Evolutionary conservation across 306 rosid genomes (phyloP).

Genomic region (Sphenostylis stenocarpa): DNA sequence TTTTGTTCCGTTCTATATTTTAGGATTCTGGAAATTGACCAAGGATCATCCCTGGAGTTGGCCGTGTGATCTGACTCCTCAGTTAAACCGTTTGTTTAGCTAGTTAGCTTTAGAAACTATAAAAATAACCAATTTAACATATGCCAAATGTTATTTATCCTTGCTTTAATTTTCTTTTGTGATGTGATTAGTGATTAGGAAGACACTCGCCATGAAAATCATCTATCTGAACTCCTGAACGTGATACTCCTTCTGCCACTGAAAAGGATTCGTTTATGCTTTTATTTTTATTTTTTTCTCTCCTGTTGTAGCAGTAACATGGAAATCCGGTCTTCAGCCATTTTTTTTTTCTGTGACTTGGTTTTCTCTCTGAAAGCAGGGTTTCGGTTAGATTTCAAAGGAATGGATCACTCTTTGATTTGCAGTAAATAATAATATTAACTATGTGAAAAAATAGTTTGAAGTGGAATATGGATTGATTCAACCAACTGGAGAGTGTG

Average conservation of each 20-base stretch:
- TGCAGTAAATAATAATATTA: neutral
- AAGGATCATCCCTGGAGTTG: neutral
- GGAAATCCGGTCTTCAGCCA: slow-evolving; percentile 30
- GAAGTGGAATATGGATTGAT: neutral
- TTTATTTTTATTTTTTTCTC: no score
- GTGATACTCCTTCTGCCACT: slow-evolving; percentile 36
- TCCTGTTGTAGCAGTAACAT: slow-evolving; percentile 25
- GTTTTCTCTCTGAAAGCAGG: neutral
- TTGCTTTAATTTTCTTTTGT: neutral
- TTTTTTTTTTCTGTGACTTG: neutral
- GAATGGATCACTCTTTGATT: neutral
- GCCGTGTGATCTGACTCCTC: slow-evolving; percentile 32
- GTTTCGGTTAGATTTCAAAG: neutral
- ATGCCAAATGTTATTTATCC: neutral
- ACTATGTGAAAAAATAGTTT: neutral
- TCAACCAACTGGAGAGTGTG: neutral
- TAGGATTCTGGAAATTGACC: neutral
- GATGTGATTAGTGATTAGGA: neutral
- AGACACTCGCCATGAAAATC: slow-evolving; percentile 12
- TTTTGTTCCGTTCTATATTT: neutral
- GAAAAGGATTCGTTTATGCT: neutral
- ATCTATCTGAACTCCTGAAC: slow-evolving; percentile 22
- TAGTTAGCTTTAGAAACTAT: neutral
- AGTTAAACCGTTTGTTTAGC: slow-evolving; percentile 29
- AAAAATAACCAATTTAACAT: neutral